Evolutionary conservation across 176 grass and related monocot species (phyloP), one percentile per base, ranked within the genome.

Genomic region (Juncus inflexus): DNA sequence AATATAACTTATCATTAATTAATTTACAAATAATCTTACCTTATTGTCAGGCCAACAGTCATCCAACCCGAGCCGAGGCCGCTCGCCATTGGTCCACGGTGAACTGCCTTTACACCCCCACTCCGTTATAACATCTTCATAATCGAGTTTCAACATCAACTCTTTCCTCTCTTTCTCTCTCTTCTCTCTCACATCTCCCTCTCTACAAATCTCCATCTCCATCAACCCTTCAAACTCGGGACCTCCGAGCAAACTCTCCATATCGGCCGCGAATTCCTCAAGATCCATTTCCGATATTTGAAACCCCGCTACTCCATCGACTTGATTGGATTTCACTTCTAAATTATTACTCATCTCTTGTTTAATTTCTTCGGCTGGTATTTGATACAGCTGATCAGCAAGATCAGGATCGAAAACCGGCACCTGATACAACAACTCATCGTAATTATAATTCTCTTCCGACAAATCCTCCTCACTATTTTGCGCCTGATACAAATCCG

Each of bases 221-320:
- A 85, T 52, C 35, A 87, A 82, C 64, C 84, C 82, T 0, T 84
- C 71, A 1, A 62, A 64, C 19, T 91, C 70, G 2, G 82, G 80
- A 36, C 72, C 79, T 49, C 75, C 90, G 51, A 99, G 94, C 15
- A 99, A 72, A 64, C 50, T 86, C 80, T 92, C 94, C 89, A 99
- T 89, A 81, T 99, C 83, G 3, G 85, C 83, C 0, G 83, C 88
- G 65, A 99, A 99, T 77, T 70, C 84, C n/a, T 69, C 78, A 3
- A 99, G 80, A 36, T 92, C 94, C 72, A 90, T 67, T 36, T 99
- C 88, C 8, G 94, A 82, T 42, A 83, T 76, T 41, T 80, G 77
- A 67, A 84, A 89, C 3, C 76, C 80, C 2, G 78, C 58, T 40
- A 86, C 65, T 9, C 67, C 75, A 6, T 78, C 81, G 0, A 42